Evolutionary conservation across 257 asterid genomes (phyloP).

Genomic region (Solanum ossicruentum): DNA sequence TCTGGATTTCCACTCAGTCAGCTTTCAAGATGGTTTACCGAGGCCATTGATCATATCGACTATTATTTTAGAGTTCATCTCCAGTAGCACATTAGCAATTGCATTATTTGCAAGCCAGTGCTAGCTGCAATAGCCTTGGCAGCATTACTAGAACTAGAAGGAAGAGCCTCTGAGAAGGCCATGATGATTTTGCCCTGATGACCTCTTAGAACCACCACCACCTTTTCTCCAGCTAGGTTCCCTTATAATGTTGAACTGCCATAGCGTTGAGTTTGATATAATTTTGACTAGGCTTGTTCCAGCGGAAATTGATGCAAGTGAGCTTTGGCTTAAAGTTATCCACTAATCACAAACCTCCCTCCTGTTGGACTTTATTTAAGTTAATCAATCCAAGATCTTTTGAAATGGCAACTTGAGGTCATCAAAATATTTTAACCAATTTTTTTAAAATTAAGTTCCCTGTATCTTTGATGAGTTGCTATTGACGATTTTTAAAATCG

Average conservation of each 20-base stretch:
- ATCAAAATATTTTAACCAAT: not conserved
- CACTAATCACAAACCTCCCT: not conserved
- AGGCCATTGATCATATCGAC: not conserved
- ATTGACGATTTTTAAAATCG: not conserved
- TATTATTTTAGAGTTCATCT: not conserved
- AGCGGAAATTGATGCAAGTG: not conserved
- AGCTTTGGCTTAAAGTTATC: not conserved
- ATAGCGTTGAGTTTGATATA: not conserved
- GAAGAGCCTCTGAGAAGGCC: not conserved
- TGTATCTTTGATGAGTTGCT: not conserved
- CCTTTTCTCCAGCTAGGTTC: not conserved
- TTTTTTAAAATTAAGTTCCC: not conserved
- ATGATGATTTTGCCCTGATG: not conserved
- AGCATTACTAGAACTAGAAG: not conserved
- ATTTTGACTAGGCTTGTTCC: not conserved
- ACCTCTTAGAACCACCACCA: not conserved
- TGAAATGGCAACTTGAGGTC: not conserved
- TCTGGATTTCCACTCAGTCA: not conserved
- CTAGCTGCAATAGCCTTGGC: not conserved
- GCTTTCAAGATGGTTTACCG: not conserved
- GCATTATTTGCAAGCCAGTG: not conserved
- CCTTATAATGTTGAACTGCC: not conserved
- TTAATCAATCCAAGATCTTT: not conserved
- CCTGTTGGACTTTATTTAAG: not conserved
- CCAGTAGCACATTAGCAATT: not conserved